Percentiles rank a stretch among this genome's conserved stretches.
These are phyloP conservation scores for Camelina sativa DNA, from an alignment of 345 rosid species.

Conservation along the genomic window DNA sequence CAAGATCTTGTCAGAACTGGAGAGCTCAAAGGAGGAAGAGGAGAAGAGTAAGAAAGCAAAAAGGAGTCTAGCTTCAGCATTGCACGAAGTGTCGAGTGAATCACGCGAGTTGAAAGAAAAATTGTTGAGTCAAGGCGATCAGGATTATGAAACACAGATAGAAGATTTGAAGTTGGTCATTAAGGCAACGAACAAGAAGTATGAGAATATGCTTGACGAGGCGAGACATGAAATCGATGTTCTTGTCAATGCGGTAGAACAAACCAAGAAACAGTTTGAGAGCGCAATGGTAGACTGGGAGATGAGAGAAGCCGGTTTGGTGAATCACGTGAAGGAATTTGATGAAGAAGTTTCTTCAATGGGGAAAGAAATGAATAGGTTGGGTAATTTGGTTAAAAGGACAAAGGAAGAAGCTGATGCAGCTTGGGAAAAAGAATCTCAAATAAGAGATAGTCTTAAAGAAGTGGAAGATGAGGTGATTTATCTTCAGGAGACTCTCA, in stretches of 20 bases:
- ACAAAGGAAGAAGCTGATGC: slow-evolving; percentile 77
- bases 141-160: slow-evolving; percentile 68
- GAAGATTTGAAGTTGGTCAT: slow-evolving; percentile 70
- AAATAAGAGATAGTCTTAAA: slow-evolving; percentile 70
- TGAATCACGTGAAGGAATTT: slow-evolving; percentile 58
- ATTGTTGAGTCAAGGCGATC: slow-evolving; percentile 55
- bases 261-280: slow-evolving; percentile 59
- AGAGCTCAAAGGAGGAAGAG: slow-evolving; percentile 75
- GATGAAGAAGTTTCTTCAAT: slow-evolving; percentile 70
- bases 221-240: slow-evolving; percentile 69
- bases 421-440: slow-evolving; percentile 68
- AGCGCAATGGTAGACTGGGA: slow-evolving; percentile 77
- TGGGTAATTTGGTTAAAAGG: slow-evolving; percentile 63
- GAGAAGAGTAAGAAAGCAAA: slow-evolving; percentile 94
- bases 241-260: slow-evolving; percentile 52
- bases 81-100: slow-evolving; percentile 88
- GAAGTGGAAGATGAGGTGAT: slow-evolving; percentile 85
- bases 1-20: slow-evolving; percentile 67
- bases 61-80: slow-evolving; percentile 93
- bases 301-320: slow-evolving; percentile 67
- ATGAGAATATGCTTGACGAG: slow-evolving; percentile 72
- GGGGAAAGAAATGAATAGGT: slow-evolving; percentile 71
- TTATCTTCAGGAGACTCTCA: slow-evolving; percentile 76
- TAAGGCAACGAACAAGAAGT: slow-evolving; percentile 70
- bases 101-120: slow-evolving; percentile 85